A percentile compares a stretch with the other conserved stretches of the same genome.
Evolutionary conservation across 2,329 filamentous ascomycete genomes (phyloP).

Genomic region (Teratosphaeria epicoccoides): DNA sequence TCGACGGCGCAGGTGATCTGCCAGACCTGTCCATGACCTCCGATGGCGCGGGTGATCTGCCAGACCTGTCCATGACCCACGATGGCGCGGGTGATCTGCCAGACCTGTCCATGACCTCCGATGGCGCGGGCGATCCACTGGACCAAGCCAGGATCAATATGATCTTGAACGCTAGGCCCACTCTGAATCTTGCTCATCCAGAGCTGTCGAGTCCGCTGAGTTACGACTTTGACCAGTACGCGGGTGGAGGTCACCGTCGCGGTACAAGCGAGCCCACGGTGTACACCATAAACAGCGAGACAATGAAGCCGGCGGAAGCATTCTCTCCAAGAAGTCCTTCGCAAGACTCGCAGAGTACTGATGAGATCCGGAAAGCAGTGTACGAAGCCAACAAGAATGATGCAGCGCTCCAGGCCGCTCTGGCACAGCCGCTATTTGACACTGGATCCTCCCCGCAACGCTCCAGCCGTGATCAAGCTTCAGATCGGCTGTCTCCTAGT

Average conservation of each 20-base stretch:
- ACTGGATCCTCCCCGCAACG: background rate
- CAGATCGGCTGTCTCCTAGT: background rate
- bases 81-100: conserved; percentile 1
- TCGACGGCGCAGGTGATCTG: too few relatives aligned
- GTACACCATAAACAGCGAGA: background rate
- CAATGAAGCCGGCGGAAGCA: background rate
- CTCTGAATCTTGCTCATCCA: background rate
- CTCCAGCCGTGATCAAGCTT: background rate
- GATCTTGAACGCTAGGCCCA: background rate
- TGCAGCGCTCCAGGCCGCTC: background rate
- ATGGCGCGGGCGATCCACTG: background rate
- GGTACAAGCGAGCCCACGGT: background rate
- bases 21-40: background rate
- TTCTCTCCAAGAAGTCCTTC: background rate
- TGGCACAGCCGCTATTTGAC: background rate
- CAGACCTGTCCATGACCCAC: background rate
- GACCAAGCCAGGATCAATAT: background rate
- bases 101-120: background rate
- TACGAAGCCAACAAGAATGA: background rate
- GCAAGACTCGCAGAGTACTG: background rate
- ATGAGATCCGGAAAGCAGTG: background rate
- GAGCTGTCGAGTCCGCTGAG: background rate
- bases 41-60: too few relatives aligned
- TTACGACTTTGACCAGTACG: background rate
- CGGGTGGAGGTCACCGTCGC: background rate